Evolutionary conservation across 495 filamentous ascomycete genomes (phyloP).

Genomic region (Penicillium bialowiezense): DNA sequence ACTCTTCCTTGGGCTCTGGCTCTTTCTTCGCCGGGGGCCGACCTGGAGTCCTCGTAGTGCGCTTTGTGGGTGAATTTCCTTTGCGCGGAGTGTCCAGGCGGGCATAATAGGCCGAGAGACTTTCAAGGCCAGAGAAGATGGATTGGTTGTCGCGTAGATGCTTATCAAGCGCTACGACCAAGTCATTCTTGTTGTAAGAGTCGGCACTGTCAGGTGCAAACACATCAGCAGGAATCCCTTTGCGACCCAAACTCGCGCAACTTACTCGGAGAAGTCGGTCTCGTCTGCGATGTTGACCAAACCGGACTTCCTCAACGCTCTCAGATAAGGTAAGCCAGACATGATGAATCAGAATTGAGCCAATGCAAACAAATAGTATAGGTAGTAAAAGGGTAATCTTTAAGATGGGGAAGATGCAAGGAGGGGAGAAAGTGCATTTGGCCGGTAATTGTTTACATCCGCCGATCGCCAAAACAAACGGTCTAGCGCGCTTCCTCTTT

Average conservation of each 20-base stretch:
- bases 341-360: slow-evolving; percentile 37
- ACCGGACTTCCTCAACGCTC: slow-evolving; percentile 79
- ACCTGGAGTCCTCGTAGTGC: slow-evolving; percentile 26
- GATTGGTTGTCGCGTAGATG: slow-evolving; percentile 65
- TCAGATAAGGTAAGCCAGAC: slow-evolving; percentile 67
- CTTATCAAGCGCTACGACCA: slow-evolving; percentile 72
- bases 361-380: slow-evolving; percentile 20
- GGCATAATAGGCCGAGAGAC: slow-evolving; percentile 73
- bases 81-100: slow-evolving; percentile 51
- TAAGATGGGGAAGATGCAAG: slow-evolving; percentile 22
- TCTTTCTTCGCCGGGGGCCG: slow-evolving; percentile 30
- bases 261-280: slow-evolving; percentile 72
- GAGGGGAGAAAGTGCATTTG: slow-evolving; percentile 17
- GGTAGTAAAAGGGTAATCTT: neutral
- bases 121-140: slow-evolving; percentile 58
- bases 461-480: slow-evolving; percentile 35
- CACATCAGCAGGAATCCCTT: neutral
- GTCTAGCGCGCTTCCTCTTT: slow-evolving; percentile 21
- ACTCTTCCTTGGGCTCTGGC: slow-evolving; percentile 36
- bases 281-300: slow-evolving; percentile 70
- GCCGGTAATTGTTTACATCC: slow-evolving; percentile 29
- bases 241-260: too few species aligned
- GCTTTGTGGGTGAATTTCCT: slow-evolving; percentile 70
- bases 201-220: slow-evolving; percentile 55
- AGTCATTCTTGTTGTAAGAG: slow-evolving; percentile 73